Percentiles rank a stretch among this genome's conserved stretches.
Conservation (phyloP, 2,329 filamentous ascomycete genomes). For the Cadophora malorum region DNA sequence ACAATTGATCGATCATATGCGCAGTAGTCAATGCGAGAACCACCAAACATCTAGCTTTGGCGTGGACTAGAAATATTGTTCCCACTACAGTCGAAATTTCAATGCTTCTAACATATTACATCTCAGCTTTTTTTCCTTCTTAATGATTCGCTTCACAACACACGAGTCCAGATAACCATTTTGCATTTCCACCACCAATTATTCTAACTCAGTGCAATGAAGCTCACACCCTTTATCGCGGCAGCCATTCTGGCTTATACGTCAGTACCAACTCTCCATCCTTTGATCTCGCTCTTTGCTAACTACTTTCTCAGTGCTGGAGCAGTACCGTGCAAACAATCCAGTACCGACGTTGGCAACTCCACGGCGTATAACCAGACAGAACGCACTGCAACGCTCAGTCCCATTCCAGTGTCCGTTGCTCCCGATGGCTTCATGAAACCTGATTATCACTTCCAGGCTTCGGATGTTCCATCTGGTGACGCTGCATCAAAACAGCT, state of each 20-base stretch:
- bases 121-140: background rate
- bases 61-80: background rate
- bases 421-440: constrained; percentile 1
- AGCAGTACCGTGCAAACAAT: background rate
- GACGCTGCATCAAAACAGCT: background rate
- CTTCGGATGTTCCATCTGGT: background rate
- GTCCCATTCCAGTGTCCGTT: background rate
- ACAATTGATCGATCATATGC: no score
- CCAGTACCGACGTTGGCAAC: background rate
- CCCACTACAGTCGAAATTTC: background rate
- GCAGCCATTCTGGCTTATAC: constrained; percentile 11
- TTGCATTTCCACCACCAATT: background rate
- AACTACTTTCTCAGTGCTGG: background rate
- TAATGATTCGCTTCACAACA: background rate
- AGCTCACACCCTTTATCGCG: constrained; percentile 5
- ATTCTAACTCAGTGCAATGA: background rate
- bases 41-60: background rate
- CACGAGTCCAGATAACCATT: background rate
- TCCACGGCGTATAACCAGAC: background rate
- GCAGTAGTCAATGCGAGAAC: background rate
- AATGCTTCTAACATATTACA: background rate
- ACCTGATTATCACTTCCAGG: background rate
- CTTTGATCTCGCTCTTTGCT: background rate
- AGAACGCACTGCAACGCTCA: background rate
- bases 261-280: background rate